Base-by-base conservation (phyloP, 306 rosid genomes). In the Citrullus mucosospermus region DNA sequence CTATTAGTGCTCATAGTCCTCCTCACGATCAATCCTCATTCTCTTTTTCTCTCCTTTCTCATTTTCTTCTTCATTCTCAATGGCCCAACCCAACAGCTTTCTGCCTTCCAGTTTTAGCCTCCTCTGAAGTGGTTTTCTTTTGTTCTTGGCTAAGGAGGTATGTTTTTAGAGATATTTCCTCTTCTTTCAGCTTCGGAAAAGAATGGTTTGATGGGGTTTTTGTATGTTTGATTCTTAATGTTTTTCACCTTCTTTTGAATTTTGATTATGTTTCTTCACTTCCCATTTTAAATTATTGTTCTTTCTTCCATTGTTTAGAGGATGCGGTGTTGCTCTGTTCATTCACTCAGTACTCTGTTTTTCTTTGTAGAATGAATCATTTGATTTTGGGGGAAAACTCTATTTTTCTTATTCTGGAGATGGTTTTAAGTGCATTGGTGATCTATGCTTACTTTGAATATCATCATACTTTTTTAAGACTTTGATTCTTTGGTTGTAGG, bases 1-100 rank as follows among this genome's bases (percentile, higher is more conserved):
- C 3, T 48, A 41, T 84, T 86, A 83, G 90, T 88, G 88, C 93
- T 84, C 58, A 77, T 80, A 76, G 89, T 87, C 84, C 83, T 83
- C 77, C 84, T 85, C 92, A 86, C 89, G 92, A 89, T 90, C 59
- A 11, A 59, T 38, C 80, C 60, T 80, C 20, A 18, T 76, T 80
- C 48, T 71, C 73, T 10, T 59, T 50, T 56, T 50, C 60, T 28
- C 25, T 70, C 20, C 43, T 53, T 9, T 34, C 18, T 22, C 78
- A 10, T 51, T 15, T 61, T 25, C 59, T 84, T 18, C 16, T 5
- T 48, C 54, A 9, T 3, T 62, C 36, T 10, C 58, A 30, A 12
- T 51, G 81, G 60, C 18, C 15, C 7, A 76, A 18, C 22, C 15
- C 7, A 76, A 18, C 22, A 39, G 6, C n/a, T 59, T 76, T 55